Evolutionary conservation across 2,329 filamentous ascomycete species (phyloP), one percentile per base, ranked within the genome.

Genomic region (Aspergillus costaricaensis): DNA sequence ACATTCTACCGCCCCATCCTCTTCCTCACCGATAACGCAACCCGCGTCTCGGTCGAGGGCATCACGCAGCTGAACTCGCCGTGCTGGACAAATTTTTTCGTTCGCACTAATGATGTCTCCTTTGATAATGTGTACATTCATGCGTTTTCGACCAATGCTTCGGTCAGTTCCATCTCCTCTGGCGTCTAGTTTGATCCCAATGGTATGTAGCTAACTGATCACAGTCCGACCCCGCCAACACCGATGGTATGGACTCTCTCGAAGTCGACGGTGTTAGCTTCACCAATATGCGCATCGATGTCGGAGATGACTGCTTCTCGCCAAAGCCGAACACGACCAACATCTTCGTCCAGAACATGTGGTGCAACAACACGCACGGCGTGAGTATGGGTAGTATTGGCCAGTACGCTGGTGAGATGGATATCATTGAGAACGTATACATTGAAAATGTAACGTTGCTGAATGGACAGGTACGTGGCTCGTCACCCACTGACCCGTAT

Each of bases 61-160:
- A 85, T 88, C 56, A 81, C 83, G 15, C 80, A 87, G 65, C 82
- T 86, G 61, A 83, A 86, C 70, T 86, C 84, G 0, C 85, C 86
- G 1, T 86, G 84, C 76, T 88, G 86, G 85, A 86, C 82, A 2
- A 88, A 85, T 68, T 88, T 87, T 65, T 76, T 88, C 38, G 83
- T 87, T 14, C 81, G 81, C 32, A 85, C 80, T 65, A 78, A 85
- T 68, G 82, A 85, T 61, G 74, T 86, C 53, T 77, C 79, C 2
- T 85, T 84, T 58, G 80, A 82, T 41, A 77, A 85, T 59, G 78
- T 87, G 6, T 78, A 81, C 21, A 83, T 85, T 55, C 84, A 85
- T 12, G 82, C 83, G 0, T 75, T 79, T 17, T 86, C 83, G n/a
- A 81, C 75, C 15, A 82, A 81, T 58, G 73, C 68, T 49, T 76